Evolutionary conservation across 1,139 yeast genomes (phyloP), one percentile per base, ranked within the genome.

Genomic region (Nakaseomyces uthaithaninus): DNA sequence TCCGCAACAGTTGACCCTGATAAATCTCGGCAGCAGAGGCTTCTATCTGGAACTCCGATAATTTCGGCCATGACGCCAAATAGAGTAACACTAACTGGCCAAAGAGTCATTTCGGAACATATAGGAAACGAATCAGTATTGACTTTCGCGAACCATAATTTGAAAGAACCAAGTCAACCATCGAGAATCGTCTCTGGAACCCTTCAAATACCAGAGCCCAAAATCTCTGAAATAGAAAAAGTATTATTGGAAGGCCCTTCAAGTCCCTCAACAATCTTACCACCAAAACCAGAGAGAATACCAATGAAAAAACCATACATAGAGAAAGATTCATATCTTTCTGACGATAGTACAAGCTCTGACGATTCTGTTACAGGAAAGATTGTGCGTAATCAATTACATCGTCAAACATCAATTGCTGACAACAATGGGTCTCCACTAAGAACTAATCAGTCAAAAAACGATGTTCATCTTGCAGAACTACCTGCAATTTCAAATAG

Each of bases 181-280:
- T 36, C 31, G 16, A 67, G 85, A 53, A 77, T 79, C 35, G 76
- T 83, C 1, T 77, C 84, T 0, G 87, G 87, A 1, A 80, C 78
- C 84, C 62, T 80, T 19, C 52, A 62, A 14, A 65, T 63, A 12
- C 70, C 69, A 2, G 69, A 65, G 44, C 68, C 69, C 18, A 63
- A 57, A 44, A 51, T 65, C 40, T 55, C 63, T 15, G 69, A 65
- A 40, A 59, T 65, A 11, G 67, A 63, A 41, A 63, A 59, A 33
- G 59, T 58, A 33, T 41, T 58, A 34, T 48, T 46, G 31, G 62
- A 60, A 39, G 62, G 64, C 2, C 60, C 62, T 9, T 56, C 63
- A 14, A 59, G 63, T 37, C 64, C 64, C 6, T 49, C 60, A 3
- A 52, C 59, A 2, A 36, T 55, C 9, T 37, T 60, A 24, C 65